A percentile compares a stretch with the other conserved stretches of the same genome.
Evolutionary conservation across 192 early-diverging fungal species (phyloP).

Genomic region (Coemansia sp.): DNA sequence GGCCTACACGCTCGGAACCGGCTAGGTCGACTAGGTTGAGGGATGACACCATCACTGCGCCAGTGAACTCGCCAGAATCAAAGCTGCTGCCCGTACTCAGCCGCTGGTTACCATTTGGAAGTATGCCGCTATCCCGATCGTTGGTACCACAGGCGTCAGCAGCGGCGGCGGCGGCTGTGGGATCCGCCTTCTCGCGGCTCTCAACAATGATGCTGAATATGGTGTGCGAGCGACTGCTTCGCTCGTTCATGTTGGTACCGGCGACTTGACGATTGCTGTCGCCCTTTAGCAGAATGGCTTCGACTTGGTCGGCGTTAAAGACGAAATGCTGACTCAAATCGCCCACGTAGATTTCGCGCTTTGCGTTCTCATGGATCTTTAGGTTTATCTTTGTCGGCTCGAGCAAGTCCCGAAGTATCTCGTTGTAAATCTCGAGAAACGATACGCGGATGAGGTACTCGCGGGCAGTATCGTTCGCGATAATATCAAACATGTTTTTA

Average conservation of each 20-base stretch:
- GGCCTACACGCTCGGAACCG: slow-evolving; percentile 89
- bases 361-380: slow-evolving; percentile 81
- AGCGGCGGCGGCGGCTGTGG: slow-evolving; percentile 1
- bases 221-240: slow-evolving; percentile 91
- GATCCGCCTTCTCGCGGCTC: slow-evolving; percentile 60
- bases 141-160: background rate
- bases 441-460: slow-evolving; percentile 94
- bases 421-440: slow-evolving; percentile 99
- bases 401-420: slow-evolving; percentile 87
- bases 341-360: slow-evolving; percentile 63
- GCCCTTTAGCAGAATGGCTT: slow-evolving; percentile 73
- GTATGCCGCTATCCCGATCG: background rate
- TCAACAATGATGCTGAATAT: slow-evolving; percentile 93
- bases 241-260: slow-evolving; percentile 91
- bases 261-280: slow-evolving; percentile 85
- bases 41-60: slow-evolving; percentile 55
- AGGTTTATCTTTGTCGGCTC: slow-evolving; percentile 80
- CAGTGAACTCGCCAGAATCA: slow-evolving; percentile 38
- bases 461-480: slow-evolving; percentile 53
- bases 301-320: slow-evolving; percentile 59
- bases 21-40: slow-evolving; percentile 95
- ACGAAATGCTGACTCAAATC: slow-evolving; percentile 68
- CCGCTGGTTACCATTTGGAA: slow-evolving; percentile 20
- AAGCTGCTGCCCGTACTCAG: slow-evolving; percentile 36
- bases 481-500: slow-evolving; percentile 60